These are phyloP conservation scores for Thymus mandschuricus DNA, from an alignment of 257 asterid species.

Conservation along the genomic window DNA sequence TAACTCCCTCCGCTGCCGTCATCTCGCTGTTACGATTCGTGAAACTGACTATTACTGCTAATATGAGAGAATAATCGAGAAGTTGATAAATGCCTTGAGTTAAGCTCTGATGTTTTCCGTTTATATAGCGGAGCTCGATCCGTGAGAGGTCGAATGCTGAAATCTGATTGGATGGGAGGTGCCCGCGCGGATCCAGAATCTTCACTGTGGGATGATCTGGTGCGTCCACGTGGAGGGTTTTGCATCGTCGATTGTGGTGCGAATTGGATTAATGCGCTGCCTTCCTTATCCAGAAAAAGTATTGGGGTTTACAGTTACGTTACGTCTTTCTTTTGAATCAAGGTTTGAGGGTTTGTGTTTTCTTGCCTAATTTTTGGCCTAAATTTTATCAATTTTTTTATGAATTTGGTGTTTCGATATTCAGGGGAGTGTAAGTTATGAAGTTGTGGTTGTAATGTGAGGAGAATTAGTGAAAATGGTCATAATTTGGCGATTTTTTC, in stretches of 20 bases:
- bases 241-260: conserved; percentile 23
- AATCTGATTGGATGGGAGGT: conserved; percentile 45
- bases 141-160: background rate
- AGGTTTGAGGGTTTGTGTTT: conserved; percentile 47
- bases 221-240: conserved; percentile 38
- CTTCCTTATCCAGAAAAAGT: conserved; percentile 37
- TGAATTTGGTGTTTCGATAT: conserved; percentile 21
- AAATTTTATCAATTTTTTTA: background rate
- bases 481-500: conserved; percentile 17
- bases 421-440: conserved; percentile 20
- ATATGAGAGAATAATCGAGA: too few relatives aligned
- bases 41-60: background rate
- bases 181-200: conserved; percentile 34
- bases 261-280: conserved; percentile 44
- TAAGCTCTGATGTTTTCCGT: background rate
- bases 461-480: conserved; percentile 28
- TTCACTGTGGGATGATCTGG: background rate
- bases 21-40: conserved; percentile 18
- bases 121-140: conserved; percentile 48
- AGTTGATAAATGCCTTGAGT: background rate
- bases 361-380: conserved; percentile 26
- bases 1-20: conserved; percentile 44
- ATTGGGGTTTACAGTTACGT: background rate
- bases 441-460: conserved; percentile 42
- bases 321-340: conserved; percentile 1